Evolutionary conservation across 805 yeast species (phyloP), one percentile per base, ranked within the genome.

Genomic region (Saccharomycopsis fibuligera): DNA sequence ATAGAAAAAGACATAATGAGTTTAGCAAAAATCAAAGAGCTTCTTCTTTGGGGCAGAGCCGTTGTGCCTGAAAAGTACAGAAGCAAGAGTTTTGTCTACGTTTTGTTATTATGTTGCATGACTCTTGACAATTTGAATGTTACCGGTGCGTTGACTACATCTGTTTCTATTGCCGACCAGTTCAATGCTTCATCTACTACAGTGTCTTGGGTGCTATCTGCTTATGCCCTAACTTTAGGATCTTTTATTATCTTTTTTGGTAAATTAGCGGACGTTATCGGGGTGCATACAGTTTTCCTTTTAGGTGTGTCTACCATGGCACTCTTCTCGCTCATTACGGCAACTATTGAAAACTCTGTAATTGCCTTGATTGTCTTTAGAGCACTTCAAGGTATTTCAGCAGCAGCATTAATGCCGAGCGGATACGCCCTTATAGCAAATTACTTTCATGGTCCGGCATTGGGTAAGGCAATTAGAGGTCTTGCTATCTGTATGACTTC

Each of bases 351-450:
- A 16, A 59, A 67, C n/a, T 31, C 37, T 14, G 54, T 60, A 43
- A 66, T 61, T 39, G 70, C 60, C 1, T 56, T 73, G 44, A 67
- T 71, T 44, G 65, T 72, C 0, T 63, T 73, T 44, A 60, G 76
- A 54, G 74, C 75, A 1, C 44, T 73, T 1, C 77, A 72, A 54
- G 77, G 77, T 10, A 55, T 71, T 5, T 63, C 68, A 16, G 77
- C 69, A 1, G 66, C 76, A 1, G 62, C 68, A 3, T 49, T 68
- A 9, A 58, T 73, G 16, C 77, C 76, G 1, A 57, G 65, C 8
- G 58, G 66, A 3, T 65, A 62, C 43, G 66, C 69, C 0, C 44
- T 68, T 10, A 60, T 66, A 3, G 67, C 65, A 0, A 51, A 59
- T 39, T 57, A 61, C 22, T 67, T 62, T 44, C 44, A 53, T 4